Evolutionary conservation across 805 yeast species (phyloP).

Genomic region (Kregervanrija fluxuum): DNA sequence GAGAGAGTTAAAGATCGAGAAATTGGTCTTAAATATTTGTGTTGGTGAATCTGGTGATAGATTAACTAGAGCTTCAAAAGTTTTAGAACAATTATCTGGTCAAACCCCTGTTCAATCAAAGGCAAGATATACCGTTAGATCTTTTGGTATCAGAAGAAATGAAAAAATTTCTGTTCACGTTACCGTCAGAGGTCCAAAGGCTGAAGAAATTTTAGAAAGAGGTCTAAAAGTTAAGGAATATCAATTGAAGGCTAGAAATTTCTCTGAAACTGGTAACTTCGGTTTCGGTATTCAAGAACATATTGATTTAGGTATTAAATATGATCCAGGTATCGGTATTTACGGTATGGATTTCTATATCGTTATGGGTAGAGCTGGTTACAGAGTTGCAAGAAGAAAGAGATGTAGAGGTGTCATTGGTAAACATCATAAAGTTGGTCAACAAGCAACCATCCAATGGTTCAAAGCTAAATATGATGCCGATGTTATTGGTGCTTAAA

Average conservation of each 20-base stretch:
- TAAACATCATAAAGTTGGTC: constrained; percentile 83
- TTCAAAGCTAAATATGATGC: constrained; percentile 99
- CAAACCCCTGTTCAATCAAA: constrained; percentile 99
- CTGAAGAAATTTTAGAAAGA: constrained; percentile 99
- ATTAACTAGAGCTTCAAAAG: constrained; percentile 99
- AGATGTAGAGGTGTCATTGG: constrained; percentile 85
- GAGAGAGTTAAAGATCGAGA: constrained; percentile 99
- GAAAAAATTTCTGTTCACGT: constrained; percentile 99
- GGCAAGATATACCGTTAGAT: constrained; percentile 99
- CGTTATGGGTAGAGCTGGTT: constrained; percentile 99
- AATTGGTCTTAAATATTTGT: constrained; percentile 98
- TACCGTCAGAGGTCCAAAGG: constrained; percentile 99
- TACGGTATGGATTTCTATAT: constrained; percentile 99
- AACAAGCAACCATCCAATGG: constrained; percentile 95
- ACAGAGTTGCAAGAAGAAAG: constrained; percentile 98
- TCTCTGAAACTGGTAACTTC: constrained; percentile 98
- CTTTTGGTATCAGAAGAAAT: constrained; percentile 99
- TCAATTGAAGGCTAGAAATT: constrained; percentile 91
- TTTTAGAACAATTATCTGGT: constrained; percentile 99
- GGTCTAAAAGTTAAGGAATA: constrained; percentile 99
- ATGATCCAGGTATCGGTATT: constrained; percentile 98
- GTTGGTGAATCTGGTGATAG: constrained; percentile 99
- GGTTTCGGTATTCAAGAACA: constrained; percentile 99
- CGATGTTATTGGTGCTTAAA: constrained; percentile 74
- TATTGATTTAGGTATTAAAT: constrained; percentile 99